phyloP scores from a whole-genome alignment of 495 filamentous ascomycete genomes.

The Aspergillus bridgeri region DNA sequence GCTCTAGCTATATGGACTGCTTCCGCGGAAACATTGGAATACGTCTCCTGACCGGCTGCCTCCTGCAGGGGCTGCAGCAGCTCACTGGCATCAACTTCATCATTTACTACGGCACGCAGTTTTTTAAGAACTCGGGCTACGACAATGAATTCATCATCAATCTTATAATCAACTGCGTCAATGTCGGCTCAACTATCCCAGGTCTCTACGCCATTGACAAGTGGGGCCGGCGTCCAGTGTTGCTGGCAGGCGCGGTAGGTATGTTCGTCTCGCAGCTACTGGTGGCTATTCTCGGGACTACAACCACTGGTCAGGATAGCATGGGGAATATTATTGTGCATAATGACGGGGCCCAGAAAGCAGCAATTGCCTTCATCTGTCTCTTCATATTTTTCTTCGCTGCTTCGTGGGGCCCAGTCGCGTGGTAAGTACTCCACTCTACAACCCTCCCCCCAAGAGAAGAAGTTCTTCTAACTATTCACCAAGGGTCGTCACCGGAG shows the following conservation, averaged over 20 bases:
- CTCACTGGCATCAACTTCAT: constrained; percentile 1
- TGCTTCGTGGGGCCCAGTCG: constrained; percentile 1
- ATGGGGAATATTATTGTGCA: not conserved
- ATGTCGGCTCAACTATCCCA: not conserved
- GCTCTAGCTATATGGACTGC: not conserved
- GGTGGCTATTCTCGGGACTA: not conserved
- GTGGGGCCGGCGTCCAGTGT: not conserved
- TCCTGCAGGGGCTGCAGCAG: not conserved
- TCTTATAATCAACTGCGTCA: not conserved
- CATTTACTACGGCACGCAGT: constrained; percentile 3
- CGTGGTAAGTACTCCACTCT: not conserved
- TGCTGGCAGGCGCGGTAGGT: not conserved
- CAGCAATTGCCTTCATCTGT: not conserved
- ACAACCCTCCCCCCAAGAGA: not conserved
- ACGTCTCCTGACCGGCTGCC: not conserved
- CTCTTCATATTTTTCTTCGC: not conserved
- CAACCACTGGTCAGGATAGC: not conserved
- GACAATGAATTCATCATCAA: not conserved
- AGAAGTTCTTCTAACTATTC: not conserved
- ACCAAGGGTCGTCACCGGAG: not conserved
- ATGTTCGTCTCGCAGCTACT: not conserved
- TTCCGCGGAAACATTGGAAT: not conserved
- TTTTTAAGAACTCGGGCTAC: not conserved
- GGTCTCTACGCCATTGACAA: not conserved
- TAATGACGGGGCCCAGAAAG: not conserved